A percentile compares a stretch with the other conserved stretches of the same genome.
Conservation (phyloP, 1,139 yeast species). For the Nakaseomyces sp. region DNA sequence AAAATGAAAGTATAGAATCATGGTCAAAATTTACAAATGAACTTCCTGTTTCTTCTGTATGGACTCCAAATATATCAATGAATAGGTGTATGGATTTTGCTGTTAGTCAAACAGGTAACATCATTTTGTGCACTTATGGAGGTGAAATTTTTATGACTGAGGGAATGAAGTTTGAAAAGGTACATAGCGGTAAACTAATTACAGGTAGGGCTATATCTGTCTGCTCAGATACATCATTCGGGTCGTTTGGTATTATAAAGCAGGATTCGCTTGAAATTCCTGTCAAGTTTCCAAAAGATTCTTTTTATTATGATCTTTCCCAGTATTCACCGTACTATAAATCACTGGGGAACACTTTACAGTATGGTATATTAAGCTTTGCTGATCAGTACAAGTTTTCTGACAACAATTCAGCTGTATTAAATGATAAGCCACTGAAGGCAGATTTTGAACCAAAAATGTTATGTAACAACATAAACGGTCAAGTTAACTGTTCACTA, state of each 20-base stretch:
- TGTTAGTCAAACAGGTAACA: constrained; percentile 59
- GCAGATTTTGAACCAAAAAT: neutral
- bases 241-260: constrained; percentile 60
- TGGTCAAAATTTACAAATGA: constrained; percentile 24
- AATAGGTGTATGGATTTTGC: constrained; percentile 49
- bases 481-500: constrained; percentile 10
- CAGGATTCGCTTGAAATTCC: constrained; percentile 55
- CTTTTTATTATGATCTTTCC: constrained; percentile 41
- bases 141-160: constrained; percentile 50
- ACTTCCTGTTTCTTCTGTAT: constrained; percentile 24
- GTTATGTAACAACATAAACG: neutral
- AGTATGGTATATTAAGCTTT: neutral
- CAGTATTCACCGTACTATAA: constrained; percentile 38
- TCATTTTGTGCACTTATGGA: constrained; percentile 55
- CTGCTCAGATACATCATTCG: constrained; percentile 55
- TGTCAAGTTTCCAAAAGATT: constrained; percentile 38
- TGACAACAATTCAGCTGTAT: too few relatives aligned
- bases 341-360: neutral
- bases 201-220: constrained; percentile 39
- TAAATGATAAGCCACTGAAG: neutral
- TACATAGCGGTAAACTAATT: constrained; percentile 20
- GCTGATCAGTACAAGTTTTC: neutral
- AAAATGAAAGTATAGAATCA: constrained; percentile 16
- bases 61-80: constrained; percentile 30
- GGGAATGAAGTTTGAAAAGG: constrained; percentile 14